Percentiles rank a stretch among this genome's conserved stretches.
Conservation (phyloP, 2,329 filamentous ascomycete genomes). For the Venturia asperata region DNA sequence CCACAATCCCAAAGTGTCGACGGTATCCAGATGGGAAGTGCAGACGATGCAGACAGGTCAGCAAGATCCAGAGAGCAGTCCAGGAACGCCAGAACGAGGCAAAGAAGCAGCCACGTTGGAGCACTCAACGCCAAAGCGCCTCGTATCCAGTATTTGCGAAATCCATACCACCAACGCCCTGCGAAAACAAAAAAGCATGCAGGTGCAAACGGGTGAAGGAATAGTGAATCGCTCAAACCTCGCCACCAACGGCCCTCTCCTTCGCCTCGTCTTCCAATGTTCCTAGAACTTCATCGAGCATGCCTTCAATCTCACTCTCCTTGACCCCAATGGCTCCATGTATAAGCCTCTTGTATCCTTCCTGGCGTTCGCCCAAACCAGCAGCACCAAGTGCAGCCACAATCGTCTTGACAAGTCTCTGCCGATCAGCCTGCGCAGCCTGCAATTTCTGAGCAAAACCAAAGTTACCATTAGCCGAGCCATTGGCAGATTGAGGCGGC, state of each 20-base stretch:
- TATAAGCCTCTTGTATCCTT: slow-evolving; percentile 64
- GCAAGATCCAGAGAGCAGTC: too few species aligned
- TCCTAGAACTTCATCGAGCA: slow-evolving; percentile 44
- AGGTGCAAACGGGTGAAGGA: background rate
- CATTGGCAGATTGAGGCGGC: slow-evolving; percentile 14
- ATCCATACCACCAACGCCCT: background rate
- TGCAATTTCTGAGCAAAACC: slow-evolving; percentile 5
- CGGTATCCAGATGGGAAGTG: too few species aligned
- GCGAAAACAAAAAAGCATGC: background rate
- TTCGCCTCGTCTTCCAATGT: slow-evolving; percentile 39
- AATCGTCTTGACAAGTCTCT: slow-evolving; percentile 58
- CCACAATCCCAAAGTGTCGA: too few species aligned
- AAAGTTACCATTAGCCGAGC: background rate
- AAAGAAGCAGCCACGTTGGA: background rate
- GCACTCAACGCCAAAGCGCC: background rate
- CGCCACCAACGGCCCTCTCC: slow-evolving; percentile 16
- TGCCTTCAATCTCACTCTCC: slow-evolving; percentile 62
- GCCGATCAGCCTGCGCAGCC: slow-evolving; percentile 52
- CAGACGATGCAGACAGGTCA: too few species aligned
- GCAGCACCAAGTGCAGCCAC: slow-evolving; percentile 61
- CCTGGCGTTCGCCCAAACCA: slow-evolving; percentile 65
- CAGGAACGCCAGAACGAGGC: background rate
- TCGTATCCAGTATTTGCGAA: background rate
- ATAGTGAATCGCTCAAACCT: background rate
- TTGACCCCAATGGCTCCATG: slow-evolving; percentile 60